Percentiles rank a stretch among this genome's conserved stretches.
phyloP scores from a whole-genome alignment of 2,329 filamentous ascomycete species.

The Epichloe scottii region DNA sequence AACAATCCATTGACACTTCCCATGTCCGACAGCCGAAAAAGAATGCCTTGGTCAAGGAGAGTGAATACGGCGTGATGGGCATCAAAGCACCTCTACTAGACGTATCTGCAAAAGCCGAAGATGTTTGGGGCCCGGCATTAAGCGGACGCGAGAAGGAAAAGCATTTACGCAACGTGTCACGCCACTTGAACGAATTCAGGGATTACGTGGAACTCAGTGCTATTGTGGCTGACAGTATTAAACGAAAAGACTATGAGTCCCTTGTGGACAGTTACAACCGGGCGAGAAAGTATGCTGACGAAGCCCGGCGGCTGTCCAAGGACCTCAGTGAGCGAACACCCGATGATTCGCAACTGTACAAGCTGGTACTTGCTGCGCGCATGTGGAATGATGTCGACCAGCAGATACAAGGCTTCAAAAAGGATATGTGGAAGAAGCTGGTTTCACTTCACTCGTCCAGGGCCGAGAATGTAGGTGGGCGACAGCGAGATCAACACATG shows the following conservation, averaged over 20 bases:
- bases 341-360: conserved; percentile 69
- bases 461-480: conserved; percentile 32
- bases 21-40: conserved; percentile 55
- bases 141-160: conserved; percentile 87
- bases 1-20: conserved; percentile 26
- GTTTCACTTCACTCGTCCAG: conserved; percentile 51
- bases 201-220: conserved; percentile 73
- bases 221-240: conserved; percentile 70
- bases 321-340: conserved; percentile 42
- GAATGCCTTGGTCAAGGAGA: conserved; percentile 85
- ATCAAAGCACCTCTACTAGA: conserved; percentile 84
- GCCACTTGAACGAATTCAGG: conserved; percentile 65
- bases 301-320: conserved; percentile 58
- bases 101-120: conserved; percentile 85
- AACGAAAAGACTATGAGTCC: conserved; percentile 78
- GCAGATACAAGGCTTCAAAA: conserved; percentile 77
- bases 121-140: conserved; percentile 91
- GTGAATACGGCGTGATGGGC: conserved; percentile 75
- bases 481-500: conserved; percentile 73
- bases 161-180: conserved; percentile 64
- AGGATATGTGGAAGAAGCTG: conserved; percentile 76
- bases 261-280: conserved; percentile 77
- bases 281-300: conserved; percentile 70
- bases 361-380: conserved; percentile 74
- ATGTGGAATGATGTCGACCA: conserved; percentile 94